phyloP scores from a whole-genome alignment of 2,329 filamentous ascomycete genomes.

The Fusarium sp. region DNA sequence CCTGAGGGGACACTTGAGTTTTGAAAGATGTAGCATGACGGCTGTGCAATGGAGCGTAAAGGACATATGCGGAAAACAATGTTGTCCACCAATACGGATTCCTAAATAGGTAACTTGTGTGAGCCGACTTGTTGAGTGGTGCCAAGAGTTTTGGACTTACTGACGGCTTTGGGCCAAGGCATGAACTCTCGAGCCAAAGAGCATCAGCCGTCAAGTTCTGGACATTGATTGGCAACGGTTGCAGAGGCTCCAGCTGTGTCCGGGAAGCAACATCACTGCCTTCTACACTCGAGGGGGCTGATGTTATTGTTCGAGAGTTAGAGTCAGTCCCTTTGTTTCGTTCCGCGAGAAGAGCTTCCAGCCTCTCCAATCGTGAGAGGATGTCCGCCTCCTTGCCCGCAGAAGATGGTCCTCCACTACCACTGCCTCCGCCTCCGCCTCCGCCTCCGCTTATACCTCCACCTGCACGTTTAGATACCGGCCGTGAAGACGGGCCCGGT shows the following conservation, averaged over 20 bases:
- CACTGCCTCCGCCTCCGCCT: background rate
- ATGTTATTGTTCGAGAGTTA: background rate
- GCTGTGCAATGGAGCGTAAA: conserved; percentile 44
- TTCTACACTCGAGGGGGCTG: conserved; percentile 4
- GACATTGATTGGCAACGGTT: conserved; percentile 41
- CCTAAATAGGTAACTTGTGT: conserved; percentile 27
- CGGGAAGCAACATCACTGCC: background rate
- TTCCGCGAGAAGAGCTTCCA: conserved; percentile 39
- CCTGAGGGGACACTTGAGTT: conserved; percentile 33
- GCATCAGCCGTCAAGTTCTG: conserved; percentile 47
- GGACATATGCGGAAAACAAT: conserved; percentile 46
- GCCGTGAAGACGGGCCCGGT: conserved; percentile 12
- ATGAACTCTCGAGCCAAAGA: conserved; percentile 45
- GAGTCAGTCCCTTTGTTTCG: conserved; percentile 25
- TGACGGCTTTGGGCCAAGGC: conserved; percentile 41
- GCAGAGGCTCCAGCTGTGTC: conserved; percentile 3
- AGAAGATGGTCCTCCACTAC: background rate
- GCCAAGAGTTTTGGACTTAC: conserved; percentile 32
- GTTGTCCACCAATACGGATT: conserved; percentile 43
- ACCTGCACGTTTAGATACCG: conserved; percentile 12
- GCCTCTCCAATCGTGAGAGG: conserved; percentile 36
- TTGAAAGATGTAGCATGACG: conserved; percentile 46
- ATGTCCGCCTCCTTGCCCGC: conserved; percentile 28
- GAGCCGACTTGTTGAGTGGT: background rate
- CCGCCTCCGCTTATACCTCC: background rate